Percentiles rank a stretch among this genome's conserved stretches.
phyloP scores from a whole-genome alignment of 139 green algal genomes.

The Closterium sp. region DNA sequence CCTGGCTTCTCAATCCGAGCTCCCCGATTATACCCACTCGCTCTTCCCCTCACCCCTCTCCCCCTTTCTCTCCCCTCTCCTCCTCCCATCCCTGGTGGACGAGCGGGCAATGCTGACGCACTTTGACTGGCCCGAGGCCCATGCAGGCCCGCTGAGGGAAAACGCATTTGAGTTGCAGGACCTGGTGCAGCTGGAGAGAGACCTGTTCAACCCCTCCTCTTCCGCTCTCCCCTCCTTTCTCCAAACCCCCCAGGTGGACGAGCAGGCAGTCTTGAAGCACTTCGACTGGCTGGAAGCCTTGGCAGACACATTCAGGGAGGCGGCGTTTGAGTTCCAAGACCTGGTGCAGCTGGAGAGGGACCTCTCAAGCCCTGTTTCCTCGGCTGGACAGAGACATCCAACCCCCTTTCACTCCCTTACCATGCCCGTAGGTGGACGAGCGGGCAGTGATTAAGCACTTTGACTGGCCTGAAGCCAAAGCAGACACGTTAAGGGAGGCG shows the following conservation, averaged over 20 bases:
- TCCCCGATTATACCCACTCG: too few relatives aligned
- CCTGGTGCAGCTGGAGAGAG: slow-evolving; percentile 21
- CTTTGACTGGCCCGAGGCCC: slow-evolving; percentile 25
- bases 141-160: slow-evolving; percentile 46
- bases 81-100: neutral
- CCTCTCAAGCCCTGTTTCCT: too few relatives aligned
- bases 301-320: slow-evolving; percentile 45
- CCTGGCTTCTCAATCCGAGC: too few relatives aligned
- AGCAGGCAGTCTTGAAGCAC: slow-evolving; percentile 53
- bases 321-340: slow-evolving; percentile 48
- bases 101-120: neutral
- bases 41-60: too few relatives aligned
- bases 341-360: slow-evolving; percentile 30
- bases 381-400: too few relatives aligned
- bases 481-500: slow-evolving; percentile 46
- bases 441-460: slow-evolving; percentile 55
- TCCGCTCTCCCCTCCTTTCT: neutral
- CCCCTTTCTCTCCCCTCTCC: neutral
- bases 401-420: neutral
- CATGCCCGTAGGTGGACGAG: neutral
- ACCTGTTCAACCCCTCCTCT: too few relatives aligned
- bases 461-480: slow-evolving; percentile 54
- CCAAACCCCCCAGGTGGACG: slow-evolving; percentile 36
- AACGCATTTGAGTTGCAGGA: slow-evolving; percentile 44
- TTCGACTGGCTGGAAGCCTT: slow-evolving; percentile 54